Evolutionary conservation across 2,329 filamentous ascomycete species (phyloP).

Genomic region (Fulvia fulva): DNA sequence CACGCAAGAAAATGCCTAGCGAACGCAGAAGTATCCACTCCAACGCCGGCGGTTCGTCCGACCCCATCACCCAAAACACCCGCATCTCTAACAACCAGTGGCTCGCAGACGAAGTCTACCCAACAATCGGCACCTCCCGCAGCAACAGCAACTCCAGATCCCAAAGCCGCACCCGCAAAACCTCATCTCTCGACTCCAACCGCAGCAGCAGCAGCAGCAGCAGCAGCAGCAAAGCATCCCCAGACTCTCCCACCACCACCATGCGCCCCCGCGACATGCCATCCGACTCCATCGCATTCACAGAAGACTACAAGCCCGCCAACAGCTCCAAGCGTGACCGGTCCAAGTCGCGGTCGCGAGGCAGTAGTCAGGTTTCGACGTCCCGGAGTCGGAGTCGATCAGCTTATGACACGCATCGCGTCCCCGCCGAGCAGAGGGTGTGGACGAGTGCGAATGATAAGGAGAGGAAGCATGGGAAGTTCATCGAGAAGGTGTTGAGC

Average conservation of each 20-base stretch:
- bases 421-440: not conserved
- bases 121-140: not conserved
- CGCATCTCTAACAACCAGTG: not conserved
- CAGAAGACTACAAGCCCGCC: not conserved
- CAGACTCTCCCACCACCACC: not conserved
- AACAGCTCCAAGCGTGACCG: not conserved
- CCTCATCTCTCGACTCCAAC: not conserved
- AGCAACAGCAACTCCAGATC: not conserved
- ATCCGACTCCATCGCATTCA: not conserved
- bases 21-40: not conserved
- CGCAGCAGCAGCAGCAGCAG: not conserved
- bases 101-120: not conserved
- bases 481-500: not conserved
- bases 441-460: not conserved
- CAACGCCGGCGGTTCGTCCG: not conserved
- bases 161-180: not conserved
- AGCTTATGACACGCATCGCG: slow-evolving; percentile 1
- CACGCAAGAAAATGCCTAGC: not conserved
- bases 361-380: not conserved
- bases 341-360: not conserved
- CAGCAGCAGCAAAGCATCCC: not conserved
- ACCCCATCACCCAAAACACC: not conserved
- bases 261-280: not conserved
- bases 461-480: slow-evolving; percentile 3
- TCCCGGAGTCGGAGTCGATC: not conserved